Percentiles rank a stretch among this genome's conserved stretches.
Evolutionary conservation across 2,329 filamentous ascomycete species (phyloP).

Genomic region (Amauroascus niger): DNA sequence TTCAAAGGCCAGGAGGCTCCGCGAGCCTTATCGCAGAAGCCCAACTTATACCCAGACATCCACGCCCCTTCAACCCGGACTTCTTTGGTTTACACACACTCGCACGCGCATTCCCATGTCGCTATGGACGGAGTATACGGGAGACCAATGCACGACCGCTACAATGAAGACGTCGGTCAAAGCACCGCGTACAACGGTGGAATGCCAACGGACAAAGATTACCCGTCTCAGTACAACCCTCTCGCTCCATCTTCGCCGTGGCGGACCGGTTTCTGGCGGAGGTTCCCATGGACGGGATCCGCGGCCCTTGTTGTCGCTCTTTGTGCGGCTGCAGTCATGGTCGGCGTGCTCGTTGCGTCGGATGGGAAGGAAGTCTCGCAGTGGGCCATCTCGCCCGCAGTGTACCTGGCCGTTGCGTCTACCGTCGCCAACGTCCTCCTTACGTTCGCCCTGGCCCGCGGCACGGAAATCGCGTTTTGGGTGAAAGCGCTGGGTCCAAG

Average conservation of each 20-base stretch:
- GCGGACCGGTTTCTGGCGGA: neutral
- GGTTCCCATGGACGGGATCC: slow-evolving; percentile 3
- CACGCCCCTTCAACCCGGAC: too few species aligned
- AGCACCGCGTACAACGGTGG: neutral
- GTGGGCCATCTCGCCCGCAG: neutral
- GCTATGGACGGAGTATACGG: neutral
- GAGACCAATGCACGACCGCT: neutral
- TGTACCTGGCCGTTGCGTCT: neutral
- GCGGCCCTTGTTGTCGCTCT: neutral
- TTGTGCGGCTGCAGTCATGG: neutral
- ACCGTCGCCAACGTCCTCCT: slow-evolving; percentile 1
- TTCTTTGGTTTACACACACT: too few species aligned
- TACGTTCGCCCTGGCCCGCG: neutral
- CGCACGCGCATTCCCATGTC: too few species aligned
- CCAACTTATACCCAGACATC: too few species aligned
- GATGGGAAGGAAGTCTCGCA: neutral
- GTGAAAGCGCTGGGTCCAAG: neutral
- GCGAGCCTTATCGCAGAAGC: neutral
- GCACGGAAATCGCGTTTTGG: neutral
- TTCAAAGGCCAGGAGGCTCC: neutral
- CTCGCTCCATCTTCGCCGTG: neutral
- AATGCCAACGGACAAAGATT: neutral
- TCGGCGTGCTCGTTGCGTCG: neutral
- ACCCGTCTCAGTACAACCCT: neutral
- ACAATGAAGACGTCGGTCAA: neutral